Evolutionary conservation across 202 grass and related monocot species (phyloP).

Genomic region (Cymbopogon flexuosus): DNA sequence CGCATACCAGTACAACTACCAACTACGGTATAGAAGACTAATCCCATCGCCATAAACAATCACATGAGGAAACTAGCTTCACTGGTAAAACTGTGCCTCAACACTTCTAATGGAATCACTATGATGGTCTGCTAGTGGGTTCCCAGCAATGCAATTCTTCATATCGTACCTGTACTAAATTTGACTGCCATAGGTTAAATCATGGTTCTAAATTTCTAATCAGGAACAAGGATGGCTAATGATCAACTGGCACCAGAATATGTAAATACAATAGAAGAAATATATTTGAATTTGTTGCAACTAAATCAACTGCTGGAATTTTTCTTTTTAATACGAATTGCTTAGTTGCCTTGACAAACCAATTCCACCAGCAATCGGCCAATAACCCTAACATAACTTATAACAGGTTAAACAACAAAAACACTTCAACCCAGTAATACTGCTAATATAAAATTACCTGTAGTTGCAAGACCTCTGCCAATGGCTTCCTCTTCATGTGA

Average conservation of each 20-base stretch:
- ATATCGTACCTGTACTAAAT: not conserved
- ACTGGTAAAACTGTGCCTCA: not conserved
- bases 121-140: not conserved
- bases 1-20: not conserved
- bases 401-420: too few species aligned
- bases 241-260: not conserved
- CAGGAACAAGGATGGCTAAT: not conserved
- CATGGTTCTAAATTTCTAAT: not conserved
- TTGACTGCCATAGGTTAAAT: not conserved
- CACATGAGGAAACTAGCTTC: constrained; percentile 10
- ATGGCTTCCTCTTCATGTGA: constrained; percentile 70
- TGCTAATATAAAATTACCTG: constrained; percentile 57
- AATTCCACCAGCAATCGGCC: constrained; percentile 12
- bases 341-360: not conserved
- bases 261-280: not conserved
- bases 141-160: not conserved
- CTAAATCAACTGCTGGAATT: not conserved
- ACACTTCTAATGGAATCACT: not conserved
- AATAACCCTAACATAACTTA: constrained; percentile 6
- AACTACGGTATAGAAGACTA: not conserved
- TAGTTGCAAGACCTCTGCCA: constrained; percentile 77
- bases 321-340: not conserved
- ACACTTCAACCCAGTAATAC: too few species aligned
- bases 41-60: not conserved
- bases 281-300: not conserved